Conservation (phyloP, 2,329 filamentous ascomycete genomes). For the Xylariaceae sp. region DNA sequence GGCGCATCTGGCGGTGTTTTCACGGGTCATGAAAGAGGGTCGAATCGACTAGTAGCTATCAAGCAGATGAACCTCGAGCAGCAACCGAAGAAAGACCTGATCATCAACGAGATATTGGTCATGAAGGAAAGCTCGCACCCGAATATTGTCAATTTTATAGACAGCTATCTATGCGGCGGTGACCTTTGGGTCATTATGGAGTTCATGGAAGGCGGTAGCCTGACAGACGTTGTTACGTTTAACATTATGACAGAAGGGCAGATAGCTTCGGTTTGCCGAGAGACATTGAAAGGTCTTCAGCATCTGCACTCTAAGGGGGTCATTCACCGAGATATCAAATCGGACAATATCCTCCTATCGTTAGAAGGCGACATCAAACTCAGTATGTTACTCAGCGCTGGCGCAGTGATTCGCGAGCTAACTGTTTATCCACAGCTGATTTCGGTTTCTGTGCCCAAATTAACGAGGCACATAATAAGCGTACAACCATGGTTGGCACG, state of each 20-base stretch:
- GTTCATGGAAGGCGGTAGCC: constrained; percentile 97
- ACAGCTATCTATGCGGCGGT: constrained; percentile 86
- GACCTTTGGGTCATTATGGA: constrained; percentile 99
- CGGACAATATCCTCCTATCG: constrained; percentile 93
- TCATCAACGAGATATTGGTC: constrained; percentile 98
- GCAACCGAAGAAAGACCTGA: constrained; percentile 97
- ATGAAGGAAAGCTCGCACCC: constrained; percentile 99
- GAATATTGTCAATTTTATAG: constrained; percentile 99
- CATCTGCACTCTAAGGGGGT: constrained; percentile 97
- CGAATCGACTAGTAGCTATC: constrained; percentile 90
- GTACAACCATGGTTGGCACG: constrained; percentile 98
- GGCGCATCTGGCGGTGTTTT: constrained; percentile 96
- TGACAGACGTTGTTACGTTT: constrained; percentile 98
- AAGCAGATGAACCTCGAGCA: constrained; percentile 99
- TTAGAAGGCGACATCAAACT: constrained; percentile 96
- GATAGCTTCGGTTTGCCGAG: constrained; percentile 92
- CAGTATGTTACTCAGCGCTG: constrained; percentile 62
- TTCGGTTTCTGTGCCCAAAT: constrained; percentile 99
- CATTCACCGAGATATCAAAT: constrained; percentile 98
- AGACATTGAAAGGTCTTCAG: constrained; percentile 89
- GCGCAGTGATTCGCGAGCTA: constrained; percentile 6
- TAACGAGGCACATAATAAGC: constrained; percentile 95
- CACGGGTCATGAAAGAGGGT: constrained; percentile 82
- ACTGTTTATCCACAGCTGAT: constrained; percentile 64
- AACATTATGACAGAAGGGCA: constrained; percentile 99